phyloP scores from a whole-genome alignment of 371 early-diverging fungal species.

The Haplosporangium sp. region DNA sequence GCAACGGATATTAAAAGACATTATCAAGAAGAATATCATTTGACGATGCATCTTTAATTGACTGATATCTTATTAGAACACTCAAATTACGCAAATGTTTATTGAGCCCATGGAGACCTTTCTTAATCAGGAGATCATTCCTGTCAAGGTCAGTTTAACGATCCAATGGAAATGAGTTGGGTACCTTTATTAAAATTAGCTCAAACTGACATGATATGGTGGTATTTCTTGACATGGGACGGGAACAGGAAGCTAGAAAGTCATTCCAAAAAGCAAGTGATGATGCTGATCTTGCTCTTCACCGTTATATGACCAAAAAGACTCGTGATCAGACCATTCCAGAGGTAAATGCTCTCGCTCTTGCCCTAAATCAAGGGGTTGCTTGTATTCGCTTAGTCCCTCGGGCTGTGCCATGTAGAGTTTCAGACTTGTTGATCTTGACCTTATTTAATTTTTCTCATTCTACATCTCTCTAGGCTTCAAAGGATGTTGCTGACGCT shows the following conservation, averaged over 20 bases:
- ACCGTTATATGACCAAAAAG: constrained; percentile 71
- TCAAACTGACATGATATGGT: neutral
- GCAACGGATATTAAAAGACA: too few species aligned
- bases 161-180: constrained; percentile 1
- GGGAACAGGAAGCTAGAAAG: constrained; percentile 69
- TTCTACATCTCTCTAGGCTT: constrained; percentile 52
- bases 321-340: constrained; percentile 68
- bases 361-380: constrained; percentile 31
- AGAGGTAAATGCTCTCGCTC: constrained; percentile 58
- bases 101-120: constrained; percentile 73
- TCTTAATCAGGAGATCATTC: constrained; percentile 65
- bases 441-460: neutral
- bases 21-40: neutral
- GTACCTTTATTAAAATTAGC: too few species aligned
- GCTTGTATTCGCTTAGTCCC: neutral
- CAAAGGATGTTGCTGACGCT: constrained; percentile 69
- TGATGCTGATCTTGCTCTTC: constrained; percentile 70
- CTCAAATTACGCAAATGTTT: constrained; percentile 74
- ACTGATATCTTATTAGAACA: constrained; percentile 55
- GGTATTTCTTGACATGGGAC: neutral
- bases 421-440: neutral
- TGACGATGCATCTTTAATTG: neutral
- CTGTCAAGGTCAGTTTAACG: constrained; percentile 67
- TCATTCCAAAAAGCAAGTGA: constrained; percentile 75
- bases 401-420: neutral